These are phyloP conservation scores for Carex kokanica DNA, from an alignment of 176 grass and related monocot species.

Conservation along the genomic window DNA sequence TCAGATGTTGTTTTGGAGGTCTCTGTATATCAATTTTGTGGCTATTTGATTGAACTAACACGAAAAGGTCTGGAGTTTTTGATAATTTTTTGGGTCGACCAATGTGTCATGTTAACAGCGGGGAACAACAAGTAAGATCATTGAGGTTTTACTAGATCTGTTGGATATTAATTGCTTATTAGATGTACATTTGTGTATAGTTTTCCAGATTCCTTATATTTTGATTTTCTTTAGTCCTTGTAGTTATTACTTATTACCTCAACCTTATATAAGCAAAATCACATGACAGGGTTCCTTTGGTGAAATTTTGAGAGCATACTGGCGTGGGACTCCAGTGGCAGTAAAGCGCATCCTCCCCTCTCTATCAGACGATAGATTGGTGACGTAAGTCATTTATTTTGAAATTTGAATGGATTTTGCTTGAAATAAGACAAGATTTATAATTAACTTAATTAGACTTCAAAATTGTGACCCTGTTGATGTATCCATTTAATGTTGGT, in stretches of 20 bases:
- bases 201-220: not conserved
- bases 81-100: not conserved
- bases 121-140: not conserved
- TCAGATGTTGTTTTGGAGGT: not conserved
- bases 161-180: not conserved
- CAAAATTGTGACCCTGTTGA: not conserved
- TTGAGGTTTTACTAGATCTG: not conserved
- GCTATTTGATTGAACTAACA: conserved; percentile 3
- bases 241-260: not conserved
- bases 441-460: not conserved
- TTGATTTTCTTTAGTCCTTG: not conserved
- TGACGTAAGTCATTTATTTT: conserved; percentile 62
- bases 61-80: not conserved
- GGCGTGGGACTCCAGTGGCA: conserved; percentile 97
- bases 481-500: conserved; percentile 8
- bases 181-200: not conserved
- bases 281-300: conserved; percentile 89
- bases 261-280: not conserved
- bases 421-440: not conserved
- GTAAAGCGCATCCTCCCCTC: conserved; percentile 99
- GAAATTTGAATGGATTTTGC: not conserved
- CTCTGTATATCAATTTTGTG: not conserved
- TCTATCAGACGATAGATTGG: conserved; percentile 88
- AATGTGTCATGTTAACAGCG: not conserved
- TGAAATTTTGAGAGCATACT: conserved; percentile 99